Evolutionary conservation across 352 stramenopile genomes (phyloP).

Genomic region (Thraustotheca clavata): DNA sequence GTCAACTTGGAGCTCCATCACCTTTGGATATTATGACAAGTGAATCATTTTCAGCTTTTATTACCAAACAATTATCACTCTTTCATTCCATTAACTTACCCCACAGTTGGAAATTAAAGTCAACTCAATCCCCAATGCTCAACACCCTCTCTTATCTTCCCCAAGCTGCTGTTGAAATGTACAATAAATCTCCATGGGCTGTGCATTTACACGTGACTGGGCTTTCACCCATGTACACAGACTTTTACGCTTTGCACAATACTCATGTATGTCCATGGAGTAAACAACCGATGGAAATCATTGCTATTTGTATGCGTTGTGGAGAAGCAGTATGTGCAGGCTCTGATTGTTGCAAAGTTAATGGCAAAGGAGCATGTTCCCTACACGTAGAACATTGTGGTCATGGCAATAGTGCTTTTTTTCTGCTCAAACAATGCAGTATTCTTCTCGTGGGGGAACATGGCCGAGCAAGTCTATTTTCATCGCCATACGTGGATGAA

Average conservation of each 20-base stretch:
- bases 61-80: background rate
- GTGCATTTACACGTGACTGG: conserved; percentile 28
- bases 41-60: background rate
- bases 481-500: conserved; percentile 78
- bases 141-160: too few relatives aligned
- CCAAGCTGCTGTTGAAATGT: conserved; percentile 28
- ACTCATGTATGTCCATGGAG: conserved; percentile 70
- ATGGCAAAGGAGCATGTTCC: conserved; percentile 67
- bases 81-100: background rate
- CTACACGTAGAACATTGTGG: conserved; percentile 65
- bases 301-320: conserved; percentile 67
- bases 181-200: conserved; percentile 36
- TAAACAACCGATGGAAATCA: conserved; percentile 65
- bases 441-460: conserved; percentile 57
- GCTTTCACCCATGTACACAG: conserved; percentile 57
- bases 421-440: conserved; percentile 71
- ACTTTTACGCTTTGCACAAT: conserved; percentile 62
- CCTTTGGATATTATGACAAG: conserved; percentile 39
- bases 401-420: conserved; percentile 70
- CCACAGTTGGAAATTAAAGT: background rate
- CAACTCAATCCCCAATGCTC: too few relatives aligned
- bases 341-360: conserved; percentile 64
- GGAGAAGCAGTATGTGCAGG: conserved; percentile 71
- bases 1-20: conserved; percentile 58
- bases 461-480: conserved; percentile 71